These are phyloP conservation scores for Aspergillus tanneri DNA, from an alignment of 2,329 filamentous ascomycete species.

Conservation along the genomic window DNA sequence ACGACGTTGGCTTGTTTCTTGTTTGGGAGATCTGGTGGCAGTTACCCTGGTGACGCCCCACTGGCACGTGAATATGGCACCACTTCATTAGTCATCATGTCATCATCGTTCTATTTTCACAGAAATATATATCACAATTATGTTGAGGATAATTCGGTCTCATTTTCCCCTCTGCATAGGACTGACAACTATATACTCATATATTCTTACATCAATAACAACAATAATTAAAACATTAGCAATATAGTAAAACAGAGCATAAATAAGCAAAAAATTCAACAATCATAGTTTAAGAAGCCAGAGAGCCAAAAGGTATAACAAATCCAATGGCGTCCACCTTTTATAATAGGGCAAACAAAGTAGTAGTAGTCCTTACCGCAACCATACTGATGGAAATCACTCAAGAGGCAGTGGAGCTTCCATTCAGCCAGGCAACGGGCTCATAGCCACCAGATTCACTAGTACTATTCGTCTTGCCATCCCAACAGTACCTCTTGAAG, in stretches of 20 bases:
- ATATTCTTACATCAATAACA: neutral
- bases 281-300: neutral
- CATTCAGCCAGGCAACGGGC: conserved; percentile 30
- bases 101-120: no score
- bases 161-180: no score
- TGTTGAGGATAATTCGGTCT: no score
- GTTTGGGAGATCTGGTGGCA: conserved; percentile 9
- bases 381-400: neutral
- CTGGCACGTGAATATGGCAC: no score
- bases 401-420: conserved; percentile 1
- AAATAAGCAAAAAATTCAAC: neutral
- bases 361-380: conserved; percentile 5
- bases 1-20: conserved; percentile 12
- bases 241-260: neutral
- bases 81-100: no score
- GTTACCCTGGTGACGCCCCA: conserved; percentile 13
- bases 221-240: neutral
- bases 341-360: neutral
- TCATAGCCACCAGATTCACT: conserved; percentile 42
- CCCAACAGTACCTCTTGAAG: conserved; percentile 83
- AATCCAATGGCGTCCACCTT: no score
- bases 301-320: neutral
- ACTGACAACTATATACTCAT: neutral
- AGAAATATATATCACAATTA: no score
- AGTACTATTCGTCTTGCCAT: conserved; percentile 60